Conservation (phyloP, 129 eudicot species). For the Calendula officinalis region DNA sequence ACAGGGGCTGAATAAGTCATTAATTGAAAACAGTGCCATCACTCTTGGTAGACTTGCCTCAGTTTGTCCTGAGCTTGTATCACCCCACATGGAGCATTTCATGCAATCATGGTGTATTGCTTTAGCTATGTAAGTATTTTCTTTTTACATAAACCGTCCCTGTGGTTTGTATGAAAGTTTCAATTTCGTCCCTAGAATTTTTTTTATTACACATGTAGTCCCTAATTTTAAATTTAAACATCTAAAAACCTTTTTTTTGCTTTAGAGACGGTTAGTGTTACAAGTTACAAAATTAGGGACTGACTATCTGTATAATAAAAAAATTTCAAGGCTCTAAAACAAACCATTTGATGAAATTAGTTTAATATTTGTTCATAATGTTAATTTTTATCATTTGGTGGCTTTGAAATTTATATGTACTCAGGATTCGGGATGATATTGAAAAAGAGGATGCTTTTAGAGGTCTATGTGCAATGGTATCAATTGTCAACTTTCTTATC, state of each 20-base stretch:
- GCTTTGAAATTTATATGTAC: slow-evolving; percentile 6
- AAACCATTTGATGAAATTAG: too few species aligned
- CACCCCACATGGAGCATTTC: slow-evolving; percentile 99
- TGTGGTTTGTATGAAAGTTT: background rate
- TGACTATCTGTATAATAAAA: too few species aligned
- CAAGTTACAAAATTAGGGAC: too few species aligned
- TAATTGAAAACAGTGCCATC: slow-evolving; percentile 88
- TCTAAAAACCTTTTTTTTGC: too few species aligned
- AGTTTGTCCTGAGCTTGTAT: slow-evolving; percentile 93
- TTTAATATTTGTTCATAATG: background rate
- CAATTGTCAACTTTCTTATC: slow-evolving; percentile 7
- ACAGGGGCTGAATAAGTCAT: slow-evolving; percentile 89
- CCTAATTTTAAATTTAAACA: too few species aligned
- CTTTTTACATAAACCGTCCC: background rate
- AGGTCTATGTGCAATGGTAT: slow-evolving; percentile 95
- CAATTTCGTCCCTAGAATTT: too few species aligned
- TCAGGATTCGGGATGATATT: slow-evolving; percentile 94
- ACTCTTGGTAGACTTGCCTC: slow-evolving; percentile 94
- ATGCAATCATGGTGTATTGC: slow-evolving; percentile 96
- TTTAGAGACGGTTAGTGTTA: too few species aligned
- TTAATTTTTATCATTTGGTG: background rate
- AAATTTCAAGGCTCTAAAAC: too few species aligned
- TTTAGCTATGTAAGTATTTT: slow-evolving; percentile 67
- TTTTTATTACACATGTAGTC: too few species aligned
- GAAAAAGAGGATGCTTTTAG: slow-evolving; percentile 99